phyloP scores from a whole-genome alignment of 1,284 basidiomycete species.

The Phylloporus gajari region DNA sequence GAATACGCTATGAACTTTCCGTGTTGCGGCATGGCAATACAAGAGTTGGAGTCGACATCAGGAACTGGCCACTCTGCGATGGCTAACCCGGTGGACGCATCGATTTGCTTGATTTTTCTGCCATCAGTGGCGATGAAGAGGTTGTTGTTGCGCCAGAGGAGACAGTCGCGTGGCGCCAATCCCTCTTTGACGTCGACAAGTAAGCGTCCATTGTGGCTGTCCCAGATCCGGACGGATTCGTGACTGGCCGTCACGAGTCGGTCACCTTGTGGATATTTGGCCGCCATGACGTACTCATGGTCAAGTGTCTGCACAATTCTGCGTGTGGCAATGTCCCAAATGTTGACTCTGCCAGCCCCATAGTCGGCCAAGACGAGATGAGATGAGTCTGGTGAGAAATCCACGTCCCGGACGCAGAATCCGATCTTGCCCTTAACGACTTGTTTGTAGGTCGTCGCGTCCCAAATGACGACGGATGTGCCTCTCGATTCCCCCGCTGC shows the following conservation, averaged over 20 bases:
- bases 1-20: constrained; percentile 2
- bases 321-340: too few relatives aligned
- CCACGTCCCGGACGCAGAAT: too few relatives aligned
- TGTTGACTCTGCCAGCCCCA: too few relatives aligned
- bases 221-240: background rate
- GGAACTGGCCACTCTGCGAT: constrained; percentile 7
- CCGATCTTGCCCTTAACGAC: too few relatives aligned
- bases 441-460: too few relatives aligned
- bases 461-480: too few relatives aligned
- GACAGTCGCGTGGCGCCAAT: background rate
- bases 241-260: constrained; percentile 7
- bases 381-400: too few relatives aligned
- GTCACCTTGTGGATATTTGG: constrained; percentile 11
- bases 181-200: background rate
- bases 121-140: constrained; percentile 1
- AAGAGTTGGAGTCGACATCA: accelerated
- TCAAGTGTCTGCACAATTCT: too few relatives aligned
- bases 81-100: background rate
- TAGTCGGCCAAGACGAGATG: too few relatives aligned
- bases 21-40: constrained; percentile 1
- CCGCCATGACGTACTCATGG: background rate
- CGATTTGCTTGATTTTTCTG: background rate
- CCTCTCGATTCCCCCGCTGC: too few relatives aligned
- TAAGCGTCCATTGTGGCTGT: background rate
- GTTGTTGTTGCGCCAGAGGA: constrained; percentile 3